Evolutionary conservation across 1,284 basidiomycete species (phyloP).

Genomic region (Cryptococcus maquisensis): DNA sequence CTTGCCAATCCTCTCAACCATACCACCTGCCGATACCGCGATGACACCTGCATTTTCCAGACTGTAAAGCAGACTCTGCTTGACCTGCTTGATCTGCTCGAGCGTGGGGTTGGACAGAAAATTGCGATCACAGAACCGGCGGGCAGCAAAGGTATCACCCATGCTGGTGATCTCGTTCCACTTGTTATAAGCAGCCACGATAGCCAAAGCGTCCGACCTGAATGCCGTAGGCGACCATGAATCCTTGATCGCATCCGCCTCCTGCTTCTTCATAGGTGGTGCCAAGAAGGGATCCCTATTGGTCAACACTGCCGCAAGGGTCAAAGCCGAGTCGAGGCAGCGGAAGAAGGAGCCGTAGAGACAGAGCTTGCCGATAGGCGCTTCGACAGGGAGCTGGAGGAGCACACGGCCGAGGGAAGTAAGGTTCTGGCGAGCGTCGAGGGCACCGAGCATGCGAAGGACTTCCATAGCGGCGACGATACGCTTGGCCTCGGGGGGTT

Average conservation of each 20-base stretch:
- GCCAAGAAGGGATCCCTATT: constrained; percentile 88
- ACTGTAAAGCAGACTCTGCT: constrained; percentile 71
- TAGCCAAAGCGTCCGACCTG: constrained; percentile 79
- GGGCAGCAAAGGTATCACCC: constrained; percentile 62
- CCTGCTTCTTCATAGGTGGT: constrained; percentile 55
- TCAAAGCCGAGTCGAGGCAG: constrained; percentile 83
- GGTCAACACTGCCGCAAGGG: constrained; percentile 82
- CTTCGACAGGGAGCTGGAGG: constrained; percentile 84
- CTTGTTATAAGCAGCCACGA: constrained; percentile 72
- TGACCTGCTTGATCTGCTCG: constrained; percentile 77
- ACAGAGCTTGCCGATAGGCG: constrained; percentile 82
- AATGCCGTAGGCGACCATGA: constrained; percentile 70
- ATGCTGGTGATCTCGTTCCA: constrained; percentile 71
- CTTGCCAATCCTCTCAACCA: constrained; percentile 23
- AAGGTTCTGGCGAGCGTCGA: constrained; percentile 69
- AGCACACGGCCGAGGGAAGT: constrained; percentile 85
- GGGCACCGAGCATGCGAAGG: constrained; percentile 80
- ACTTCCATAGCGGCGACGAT: constrained; percentile 76
- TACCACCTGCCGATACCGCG: constrained; percentile 66
- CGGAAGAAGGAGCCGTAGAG: constrained; percentile 90
- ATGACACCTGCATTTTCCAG: constrained; percentile 78
- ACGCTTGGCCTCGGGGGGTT: constrained; percentile 77
- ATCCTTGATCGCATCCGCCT: constrained; percentile 65
- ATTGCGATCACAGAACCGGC: constrained; percentile 77
- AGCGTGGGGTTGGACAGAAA: constrained; percentile 84